Evolutionary conservation across 176 grass and related monocot species (phyloP).

Genomic region (Oryza meyeriana): DNA sequence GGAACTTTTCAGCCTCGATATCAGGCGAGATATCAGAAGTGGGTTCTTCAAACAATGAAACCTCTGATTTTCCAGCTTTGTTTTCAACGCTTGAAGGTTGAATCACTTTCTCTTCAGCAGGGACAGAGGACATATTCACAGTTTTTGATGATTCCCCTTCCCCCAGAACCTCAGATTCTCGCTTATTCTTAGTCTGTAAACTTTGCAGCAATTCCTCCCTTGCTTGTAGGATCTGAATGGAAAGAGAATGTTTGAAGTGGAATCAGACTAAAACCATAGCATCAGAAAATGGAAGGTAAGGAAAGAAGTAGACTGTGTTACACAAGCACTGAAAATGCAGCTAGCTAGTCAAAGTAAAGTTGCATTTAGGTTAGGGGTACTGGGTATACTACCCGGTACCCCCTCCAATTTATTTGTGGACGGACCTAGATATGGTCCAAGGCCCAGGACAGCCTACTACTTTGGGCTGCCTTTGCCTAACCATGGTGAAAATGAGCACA

Average conservation of each 20-base stretch:
- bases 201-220: slow-evolving; percentile 50
- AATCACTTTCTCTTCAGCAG: slow-evolving; percentile 46
- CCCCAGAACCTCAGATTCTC: slow-evolving; percentile 22
- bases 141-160: slow-evolving; percentile 30
- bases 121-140: not conserved
- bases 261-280: not conserved
- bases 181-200: slow-evolving; percentile 39
- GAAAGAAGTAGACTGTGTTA: not conserved
- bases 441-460: not conserved
- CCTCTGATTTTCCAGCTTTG: not conserved
- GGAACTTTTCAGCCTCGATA: slow-evolving; percentile 47
- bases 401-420: not conserved
- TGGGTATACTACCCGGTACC: not conserved
- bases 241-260: not conserved
- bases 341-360: not conserved
- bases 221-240: slow-evolving; percentile 53
- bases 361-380: not conserved
- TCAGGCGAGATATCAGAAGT: slow-evolving; percentile 29
- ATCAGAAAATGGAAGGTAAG: not conserved
- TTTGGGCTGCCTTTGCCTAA: not conserved
- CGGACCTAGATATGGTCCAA: not conserved
- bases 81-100: slow-evolving; percentile 25
- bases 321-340: not conserved
- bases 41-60: slow-evolving; percentile 35
- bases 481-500: not conserved